Evolutionary conservation across 2,329 filamentous ascomycete genomes (phyloP), one percentile per base, ranked within the genome.

Genomic region (Cercospora sp.): DNA sequence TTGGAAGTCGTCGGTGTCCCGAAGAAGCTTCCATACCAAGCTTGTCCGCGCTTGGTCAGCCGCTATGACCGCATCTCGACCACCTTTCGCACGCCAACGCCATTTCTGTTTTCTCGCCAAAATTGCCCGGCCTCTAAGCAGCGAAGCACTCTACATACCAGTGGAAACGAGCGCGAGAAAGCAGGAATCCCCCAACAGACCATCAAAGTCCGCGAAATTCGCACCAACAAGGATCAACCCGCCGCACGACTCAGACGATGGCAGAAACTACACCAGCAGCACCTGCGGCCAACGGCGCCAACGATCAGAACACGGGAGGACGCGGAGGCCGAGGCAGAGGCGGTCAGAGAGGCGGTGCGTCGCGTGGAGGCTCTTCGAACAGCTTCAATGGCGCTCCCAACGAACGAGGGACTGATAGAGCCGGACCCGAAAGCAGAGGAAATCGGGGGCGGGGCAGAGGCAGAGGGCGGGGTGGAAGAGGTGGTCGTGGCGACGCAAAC

Each of bases 401-500:
- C 61, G 67, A 71, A 18, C 69, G 63, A 21, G 64, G 69, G 26
- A 58, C 34, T 8, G 67, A 70, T 24, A 63, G 67, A 61, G 57
- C 55, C 26, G 43, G 59, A 63, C 43, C 43, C 28, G 70, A 69
- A 21, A 45, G 66, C 43, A 68, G 63, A 37, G 62, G 66, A 18
- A 69, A 73, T 8, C 57, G 68, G 63, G 66, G 67, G 53, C 66
- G 74, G 26, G 72, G 72, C 32, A 69, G 71, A 61, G 72, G 73
- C n/a, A 76, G 79, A 66, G 71, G 73, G 12, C 64, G 73, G 63
- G 71, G 74, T 1, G 79, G 79, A 57, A 74, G 78, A 30, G 73
- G 78, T 69, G 79, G 79, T 40, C 75, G 76, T 61, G 77, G 77
- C 18, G 62, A 55, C 49, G 32, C 51, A 18, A 58, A 64, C 32